phyloP scores from a whole-genome alignment of 495 filamentous ascomycete species.

The Podospora tetraspora region DNA sequence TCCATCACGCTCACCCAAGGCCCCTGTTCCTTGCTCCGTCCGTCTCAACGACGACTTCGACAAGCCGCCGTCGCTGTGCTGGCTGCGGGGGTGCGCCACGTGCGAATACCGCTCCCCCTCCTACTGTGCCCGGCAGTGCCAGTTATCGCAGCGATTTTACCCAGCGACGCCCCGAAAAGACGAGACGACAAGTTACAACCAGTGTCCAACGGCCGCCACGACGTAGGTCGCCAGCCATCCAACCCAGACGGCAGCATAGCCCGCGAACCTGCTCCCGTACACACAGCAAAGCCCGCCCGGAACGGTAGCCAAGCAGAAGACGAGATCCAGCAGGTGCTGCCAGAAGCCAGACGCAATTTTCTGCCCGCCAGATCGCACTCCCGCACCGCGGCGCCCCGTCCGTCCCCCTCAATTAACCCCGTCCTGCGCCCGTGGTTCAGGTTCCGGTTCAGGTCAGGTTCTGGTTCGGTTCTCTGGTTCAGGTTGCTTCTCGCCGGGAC shows the following conservation, averaged over 20 bases:
- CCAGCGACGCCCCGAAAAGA: conserved; percentile 12
- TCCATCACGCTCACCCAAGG: neutral
- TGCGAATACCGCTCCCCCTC: neutral
- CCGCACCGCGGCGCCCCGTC: conserved; percentile 10
- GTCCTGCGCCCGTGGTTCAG: conserved; percentile 2
- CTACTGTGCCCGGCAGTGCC: conserved; percentile 26
- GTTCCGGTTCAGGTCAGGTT: neutral
- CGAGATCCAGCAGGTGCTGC: conserved; percentile 20
- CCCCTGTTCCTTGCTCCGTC: conserved; percentile 9
- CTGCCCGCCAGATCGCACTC: conserved; percentile 17
- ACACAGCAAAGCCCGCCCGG: conserved; percentile 3
- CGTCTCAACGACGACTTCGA: neutral
- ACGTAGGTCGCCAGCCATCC: neutral
- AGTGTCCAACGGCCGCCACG: conserved; percentile 1
- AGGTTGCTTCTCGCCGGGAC: conserved; percentile 15
- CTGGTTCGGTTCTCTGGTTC: neutral
- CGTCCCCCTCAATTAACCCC: conserved; percentile 25
- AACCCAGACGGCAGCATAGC: conserved; percentile 1
- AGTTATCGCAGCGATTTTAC: conserved; percentile 12
- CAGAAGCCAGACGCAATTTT: conserved; percentile 29
- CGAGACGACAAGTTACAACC: neutral
- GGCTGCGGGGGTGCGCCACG: neutral
- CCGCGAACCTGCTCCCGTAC: conserved; percentile 1
- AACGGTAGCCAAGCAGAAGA: conserved; percentile 25
- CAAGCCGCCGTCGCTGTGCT: neutral